These are phyloP conservation scores for Pseudophaeomoniella oleicola DNA, from an alignment of 2,329 filamentous ascomycete species.

Conservation along the genomic window DNA sequence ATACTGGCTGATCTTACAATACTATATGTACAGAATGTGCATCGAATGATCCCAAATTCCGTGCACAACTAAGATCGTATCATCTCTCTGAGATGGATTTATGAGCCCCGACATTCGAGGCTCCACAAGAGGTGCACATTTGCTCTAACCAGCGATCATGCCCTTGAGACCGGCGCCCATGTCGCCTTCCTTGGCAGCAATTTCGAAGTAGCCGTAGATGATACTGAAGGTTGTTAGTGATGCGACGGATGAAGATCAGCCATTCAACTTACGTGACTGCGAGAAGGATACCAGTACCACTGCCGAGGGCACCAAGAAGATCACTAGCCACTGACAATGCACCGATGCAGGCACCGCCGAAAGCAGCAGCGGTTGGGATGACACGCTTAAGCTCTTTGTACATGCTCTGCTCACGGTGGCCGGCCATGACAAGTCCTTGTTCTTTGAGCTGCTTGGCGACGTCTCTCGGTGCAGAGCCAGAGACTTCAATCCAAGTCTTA, in stretches of 20 bases:
- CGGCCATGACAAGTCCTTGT: constrained; percentile 97
- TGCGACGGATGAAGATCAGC: background rate
- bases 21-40: too few relatives aligned
- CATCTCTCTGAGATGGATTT: too few relatives aligned
- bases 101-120: too few relatives aligned
- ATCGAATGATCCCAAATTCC: too few relatives aligned
- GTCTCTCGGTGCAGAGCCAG: constrained; percentile 90
- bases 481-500: constrained; percentile 99
- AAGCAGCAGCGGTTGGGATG: constrained; percentile 93
- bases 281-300: constrained; percentile 92
- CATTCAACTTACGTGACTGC: constrained; percentile 75
- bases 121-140: too few relatives aligned
- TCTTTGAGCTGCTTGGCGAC: constrained; percentile 99
- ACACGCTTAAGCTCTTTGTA: constrained; percentile 99
- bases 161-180: constrained; percentile 59
- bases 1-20: too few relatives aligned
- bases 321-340: constrained; percentile 91
- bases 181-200: constrained; percentile 96
- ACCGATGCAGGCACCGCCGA: constrained; percentile 97
- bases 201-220: constrained; percentile 99
- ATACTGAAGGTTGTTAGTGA: constrained; percentile 43
- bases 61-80: too few relatives aligned
- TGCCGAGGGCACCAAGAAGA: constrained; percentile 87
- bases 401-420: constrained; percentile 99
- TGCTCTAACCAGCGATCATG: constrained; percentile 42